Conservation (phyloP, 2,329 filamentous ascomycete species). For the Fusarium praegraminearum region DNA sequence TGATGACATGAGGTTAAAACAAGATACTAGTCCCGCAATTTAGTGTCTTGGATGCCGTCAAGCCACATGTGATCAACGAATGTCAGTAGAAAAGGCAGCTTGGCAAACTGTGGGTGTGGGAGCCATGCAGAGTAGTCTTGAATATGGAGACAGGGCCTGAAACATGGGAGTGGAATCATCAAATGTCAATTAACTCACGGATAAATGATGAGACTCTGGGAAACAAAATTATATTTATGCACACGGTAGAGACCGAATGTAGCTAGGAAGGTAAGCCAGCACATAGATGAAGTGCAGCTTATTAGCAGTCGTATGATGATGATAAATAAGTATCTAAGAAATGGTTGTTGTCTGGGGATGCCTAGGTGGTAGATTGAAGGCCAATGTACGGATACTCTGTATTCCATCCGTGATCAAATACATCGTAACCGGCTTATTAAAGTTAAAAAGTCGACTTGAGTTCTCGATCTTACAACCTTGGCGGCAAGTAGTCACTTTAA, state of each 20-base stretch:
- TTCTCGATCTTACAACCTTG: neutral
- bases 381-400: neutral
- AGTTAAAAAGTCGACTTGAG: neutral
- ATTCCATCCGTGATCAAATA: neutral
- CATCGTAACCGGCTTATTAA: neutral
- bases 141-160: neutral
- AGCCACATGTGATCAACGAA: constrained; percentile 15
- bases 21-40: constrained; percentile 18
- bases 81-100: constrained; percentile 14
- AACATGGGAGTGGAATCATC: neutral
- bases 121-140: neutral
- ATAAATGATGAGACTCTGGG: neutral
- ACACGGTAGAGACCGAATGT: neutral
- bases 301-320: neutral
- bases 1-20: constrained; percentile 31
- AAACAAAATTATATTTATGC: neutral
- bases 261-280: neutral
- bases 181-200: neutral
- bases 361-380: neutral
- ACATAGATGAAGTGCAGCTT: neutral
- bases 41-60: constrained; percentile 13
- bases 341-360: neutral
- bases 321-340: neutral
- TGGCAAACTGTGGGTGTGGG: neutral
- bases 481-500: neutral